Percentiles rank a stretch among this genome's conserved stretches.
These are phyloP conservation scores for Colletotrichum agaves DNA, from an alignment of 2,329 filamentous ascomycete species.

Conservation along the genomic window DNA sequence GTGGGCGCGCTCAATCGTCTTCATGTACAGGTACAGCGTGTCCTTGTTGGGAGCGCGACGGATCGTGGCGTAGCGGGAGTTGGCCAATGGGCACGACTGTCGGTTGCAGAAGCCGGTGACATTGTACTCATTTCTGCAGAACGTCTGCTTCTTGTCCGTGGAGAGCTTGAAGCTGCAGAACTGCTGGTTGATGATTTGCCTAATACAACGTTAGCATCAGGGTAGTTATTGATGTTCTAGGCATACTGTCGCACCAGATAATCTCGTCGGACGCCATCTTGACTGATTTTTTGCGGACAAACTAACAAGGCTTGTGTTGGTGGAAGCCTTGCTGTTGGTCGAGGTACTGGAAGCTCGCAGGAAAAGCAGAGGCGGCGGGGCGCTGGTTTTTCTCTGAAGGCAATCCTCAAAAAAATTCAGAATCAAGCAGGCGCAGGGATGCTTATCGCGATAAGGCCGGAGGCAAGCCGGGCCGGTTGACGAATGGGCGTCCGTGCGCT, in stretches of 20 bases:
- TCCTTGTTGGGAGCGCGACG: constrained; percentile 84
- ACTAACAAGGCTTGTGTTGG: constrained; percentile 4
- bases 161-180: constrained; percentile 96
- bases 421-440: constrained; percentile 25
- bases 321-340: constrained; percentile 19
- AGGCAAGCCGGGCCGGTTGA: constrained; percentile 17
- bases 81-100: constrained; percentile 90
- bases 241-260: constrained; percentile 67
- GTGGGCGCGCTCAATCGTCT: constrained; percentile 89
- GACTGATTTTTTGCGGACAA: constrained; percentile 36
- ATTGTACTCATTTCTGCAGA: constrained; percentile 96
- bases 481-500: constrained; percentile 28
- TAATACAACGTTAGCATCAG: constrained; percentile 1
- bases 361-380: constrained; percentile 36
- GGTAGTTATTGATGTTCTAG: neutral
- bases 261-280: constrained; percentile 94
- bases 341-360: constrained; percentile 24
- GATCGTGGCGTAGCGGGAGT: constrained; percentile 92
- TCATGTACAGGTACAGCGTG: constrained; percentile 94
- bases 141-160: constrained; percentile 87
- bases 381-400: constrained; percentile 33
- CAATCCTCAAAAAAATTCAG: constrained; percentile 32
- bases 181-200: constrained; percentile 93
- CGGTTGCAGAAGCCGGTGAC: constrained; percentile 85
- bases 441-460: constrained; percentile 36